A percentile compares a stretch with the other conserved stretches of the same genome.
These are phyloP conservation scores for Spizellomyces punctatus DNA, from an alignment of 192 early-diverging fungal species.

Conservation along the genomic window DNA sequence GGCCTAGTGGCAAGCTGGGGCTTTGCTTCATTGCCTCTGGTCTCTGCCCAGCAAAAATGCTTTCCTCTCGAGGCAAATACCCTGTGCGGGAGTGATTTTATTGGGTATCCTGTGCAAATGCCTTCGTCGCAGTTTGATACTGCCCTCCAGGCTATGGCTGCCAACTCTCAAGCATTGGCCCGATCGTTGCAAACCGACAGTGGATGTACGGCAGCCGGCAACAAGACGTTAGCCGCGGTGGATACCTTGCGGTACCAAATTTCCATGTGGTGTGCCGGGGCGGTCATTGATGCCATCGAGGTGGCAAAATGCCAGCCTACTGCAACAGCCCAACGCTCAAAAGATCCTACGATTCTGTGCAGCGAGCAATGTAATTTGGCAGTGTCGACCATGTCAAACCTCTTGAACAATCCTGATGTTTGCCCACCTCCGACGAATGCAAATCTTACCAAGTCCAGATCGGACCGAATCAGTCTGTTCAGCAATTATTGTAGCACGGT, in stretches of 20 bases:
- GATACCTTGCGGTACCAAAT: neutral
- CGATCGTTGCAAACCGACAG: neutral
- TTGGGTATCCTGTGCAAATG: neutral
- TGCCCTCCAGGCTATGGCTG: neutral
- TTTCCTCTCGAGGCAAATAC: neutral
- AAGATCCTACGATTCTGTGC: neutral
- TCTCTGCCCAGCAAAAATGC: neutral
- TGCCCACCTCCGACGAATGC: neutral
- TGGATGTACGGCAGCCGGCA: neutral
- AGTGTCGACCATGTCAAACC: neutral
- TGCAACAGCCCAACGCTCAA: neutral
- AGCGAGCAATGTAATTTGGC: neutral
- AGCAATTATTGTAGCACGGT: neutral
- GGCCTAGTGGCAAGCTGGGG: no score
- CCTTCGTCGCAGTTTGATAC: neutral
- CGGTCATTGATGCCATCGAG: constrained; percentile 1
- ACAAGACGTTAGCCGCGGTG: neutral
- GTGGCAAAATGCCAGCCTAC: neutral
- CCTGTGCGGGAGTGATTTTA: neutral
- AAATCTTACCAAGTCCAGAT: neutral
- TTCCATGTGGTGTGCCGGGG: constrained; percentile 1
- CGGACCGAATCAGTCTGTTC: neutral
- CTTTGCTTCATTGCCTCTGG: no score
- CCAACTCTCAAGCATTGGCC: neutral
- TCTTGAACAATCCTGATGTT: neutral